phyloP scores from a whole-genome alignment of 192 early-diverging fungal species.

The Pilobolus umbonatus region DNA sequence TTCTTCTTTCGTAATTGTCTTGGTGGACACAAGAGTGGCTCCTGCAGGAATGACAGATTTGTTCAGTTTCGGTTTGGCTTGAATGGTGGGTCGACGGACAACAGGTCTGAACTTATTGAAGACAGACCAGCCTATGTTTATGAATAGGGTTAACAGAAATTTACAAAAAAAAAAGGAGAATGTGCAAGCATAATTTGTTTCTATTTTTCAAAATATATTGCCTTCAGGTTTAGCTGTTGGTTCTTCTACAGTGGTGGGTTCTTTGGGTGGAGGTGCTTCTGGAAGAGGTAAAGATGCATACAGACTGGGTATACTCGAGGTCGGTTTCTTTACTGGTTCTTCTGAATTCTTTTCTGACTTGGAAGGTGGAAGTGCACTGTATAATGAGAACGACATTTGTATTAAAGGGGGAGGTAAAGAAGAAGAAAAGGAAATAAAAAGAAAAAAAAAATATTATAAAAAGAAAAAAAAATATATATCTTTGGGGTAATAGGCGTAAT shows the following conservation, averaged over 20 bases:
- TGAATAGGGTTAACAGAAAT: neutral
- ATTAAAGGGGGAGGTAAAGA: neutral
- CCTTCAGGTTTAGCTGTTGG: constrained; percentile 15
- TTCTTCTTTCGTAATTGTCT: constrained; percentile 16
- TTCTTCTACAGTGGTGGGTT: neutral
- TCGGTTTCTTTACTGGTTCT: neutral
- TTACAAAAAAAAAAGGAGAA: neutral
- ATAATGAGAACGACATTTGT: constrained; percentile 25
- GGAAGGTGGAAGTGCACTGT: constrained; percentile 17
- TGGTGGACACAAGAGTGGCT: constrained; percentile 24
- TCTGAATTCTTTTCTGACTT: constrained; percentile 14
- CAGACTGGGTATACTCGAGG: neutral
- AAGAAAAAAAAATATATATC: too few species aligned
- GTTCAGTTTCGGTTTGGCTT: constrained; percentile 44
- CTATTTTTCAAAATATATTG: neutral
- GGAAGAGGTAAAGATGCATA: constrained; percentile 17
- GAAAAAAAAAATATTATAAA: neutral
- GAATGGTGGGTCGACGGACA: constrained; percentile 41
- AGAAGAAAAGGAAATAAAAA: neutral
- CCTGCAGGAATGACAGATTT: constrained; percentile 29
- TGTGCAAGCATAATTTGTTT: neutral
- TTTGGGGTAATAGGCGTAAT: too few species aligned
- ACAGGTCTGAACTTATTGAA: constrained; percentile 33
- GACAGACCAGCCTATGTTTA: constrained; percentile 31
- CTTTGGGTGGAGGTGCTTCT: neutral